A percentile compares a stretch with the other conserved stretches of the same genome.
phyloP scores from a whole-genome alignment of 768 basidiomycete species.

The Lactarius vividus region DNA sequence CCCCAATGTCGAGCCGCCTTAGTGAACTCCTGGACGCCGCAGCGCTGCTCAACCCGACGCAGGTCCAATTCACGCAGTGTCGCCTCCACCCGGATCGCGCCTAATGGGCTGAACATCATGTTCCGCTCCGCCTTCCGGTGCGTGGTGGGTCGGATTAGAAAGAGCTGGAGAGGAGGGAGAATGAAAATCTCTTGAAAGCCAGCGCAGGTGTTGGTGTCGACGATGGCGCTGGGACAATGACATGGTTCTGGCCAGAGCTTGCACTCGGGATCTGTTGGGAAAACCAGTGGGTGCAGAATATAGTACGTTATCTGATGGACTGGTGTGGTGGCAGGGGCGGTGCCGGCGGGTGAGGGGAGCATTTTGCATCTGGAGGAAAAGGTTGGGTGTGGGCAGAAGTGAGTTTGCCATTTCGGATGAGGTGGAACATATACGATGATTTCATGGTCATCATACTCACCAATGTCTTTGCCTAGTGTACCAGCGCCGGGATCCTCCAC shows the following conservation, averaged over 20 bases:
- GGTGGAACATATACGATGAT: constrained; percentile 29
- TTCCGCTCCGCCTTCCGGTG: constrained; percentile 32
- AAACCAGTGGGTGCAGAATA: not conserved
- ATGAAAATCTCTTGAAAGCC: constrained; percentile 36
- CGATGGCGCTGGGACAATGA: not conserved
- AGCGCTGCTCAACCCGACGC: constrained; percentile 49
- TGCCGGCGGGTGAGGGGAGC: no score
- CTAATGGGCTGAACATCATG: constrained; percentile 45
- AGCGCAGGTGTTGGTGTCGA: constrained; percentile 23
- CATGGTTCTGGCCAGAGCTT: not conserved
- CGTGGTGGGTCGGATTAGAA: constrained; percentile 32
- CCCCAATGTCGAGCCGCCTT: constrained; percentile 44
- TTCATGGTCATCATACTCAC: no score
- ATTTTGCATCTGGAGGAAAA: not conserved
- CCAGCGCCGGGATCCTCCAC: no score
- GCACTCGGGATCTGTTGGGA: not conserved
- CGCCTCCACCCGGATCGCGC: constrained; percentile 56
- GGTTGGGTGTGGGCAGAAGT: not conserved
- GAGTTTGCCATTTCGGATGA: constrained; percentile 45
- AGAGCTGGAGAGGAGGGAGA: constrained; percentile 35
- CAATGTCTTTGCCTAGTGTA: no score
- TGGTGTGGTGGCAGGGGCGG: fast-evolving
- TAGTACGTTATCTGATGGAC: not conserved
- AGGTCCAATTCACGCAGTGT: constrained; percentile 43
- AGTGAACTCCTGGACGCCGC: constrained; percentile 66